phyloP scores from a whole-genome alignment of 768 basidiomycete species.

The Hirschioporus abietinus region DNA sequence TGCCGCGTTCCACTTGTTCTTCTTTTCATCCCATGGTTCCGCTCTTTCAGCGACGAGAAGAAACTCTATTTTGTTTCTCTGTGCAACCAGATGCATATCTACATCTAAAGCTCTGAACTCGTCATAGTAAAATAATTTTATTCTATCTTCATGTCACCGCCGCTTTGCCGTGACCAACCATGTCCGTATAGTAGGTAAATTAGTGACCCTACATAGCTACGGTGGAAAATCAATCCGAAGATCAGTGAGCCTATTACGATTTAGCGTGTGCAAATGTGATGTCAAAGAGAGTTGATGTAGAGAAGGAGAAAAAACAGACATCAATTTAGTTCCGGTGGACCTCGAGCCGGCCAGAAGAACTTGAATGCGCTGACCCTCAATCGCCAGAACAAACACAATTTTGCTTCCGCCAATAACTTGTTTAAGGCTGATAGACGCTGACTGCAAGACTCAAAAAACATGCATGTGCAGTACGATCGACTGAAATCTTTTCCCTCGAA shows the following conservation, averaged over 20 bases:
- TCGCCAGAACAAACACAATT: not conserved
- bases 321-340: not conserved
- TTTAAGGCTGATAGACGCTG: not conserved
- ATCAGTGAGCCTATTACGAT: not conserved
- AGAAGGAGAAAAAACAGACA: not conserved
- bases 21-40: not conserved
- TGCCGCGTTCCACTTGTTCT: not conserved
- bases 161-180: not conserved
- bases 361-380: too few relatives aligned
- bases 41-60: not conserved
- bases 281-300: not conserved
- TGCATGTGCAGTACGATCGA: too few relatives aligned
- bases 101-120: not conserved
- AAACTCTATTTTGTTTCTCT: not conserved
- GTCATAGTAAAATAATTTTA: not conserved
- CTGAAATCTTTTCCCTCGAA: not conserved
- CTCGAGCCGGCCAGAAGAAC: not conserved
- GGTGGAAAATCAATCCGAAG: not conserved
- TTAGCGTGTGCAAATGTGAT: not conserved
- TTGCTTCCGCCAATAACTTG: not conserved
- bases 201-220: not conserved
- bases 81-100: not conserved
- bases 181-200: too few relatives aligned
- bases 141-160: not conserved
- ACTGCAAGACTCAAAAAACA: too few relatives aligned